Conservation (phyloP, 495 filamentous ascomycete genomes). For the Annulohypoxylon maeteangense region DNA sequence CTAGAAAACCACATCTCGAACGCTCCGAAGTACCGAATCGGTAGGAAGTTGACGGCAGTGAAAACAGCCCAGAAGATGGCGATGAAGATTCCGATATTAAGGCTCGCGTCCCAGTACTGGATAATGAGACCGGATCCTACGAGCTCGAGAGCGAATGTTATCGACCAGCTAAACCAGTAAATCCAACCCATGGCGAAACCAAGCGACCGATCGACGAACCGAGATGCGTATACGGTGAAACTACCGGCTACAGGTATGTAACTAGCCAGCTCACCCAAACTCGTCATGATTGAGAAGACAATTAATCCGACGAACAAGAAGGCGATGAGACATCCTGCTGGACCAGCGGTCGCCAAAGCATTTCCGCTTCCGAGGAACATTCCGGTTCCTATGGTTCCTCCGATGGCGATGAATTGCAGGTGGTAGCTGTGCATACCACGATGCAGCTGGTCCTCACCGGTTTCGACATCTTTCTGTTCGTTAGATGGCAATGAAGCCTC, state of each 20-base stretch:
- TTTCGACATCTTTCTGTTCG: conserved; percentile 44
- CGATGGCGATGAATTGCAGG: conserved; percentile 71
- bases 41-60: conserved; percentile 71
- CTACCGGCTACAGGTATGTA: conserved; percentile 79
- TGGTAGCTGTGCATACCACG: conserved; percentile 59
- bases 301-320: conserved; percentile 75
- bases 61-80: conserved; percentile 79
- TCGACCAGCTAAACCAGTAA: conserved; percentile 63
- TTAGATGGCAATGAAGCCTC: conserved; percentile 20
- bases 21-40: conserved; percentile 75
- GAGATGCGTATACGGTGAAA: conserved; percentile 78
- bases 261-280: conserved; percentile 76
- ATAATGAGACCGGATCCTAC: conserved; percentile 79
- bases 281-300: conserved; percentile 68
- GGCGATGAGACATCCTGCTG: conserved; percentile 73
- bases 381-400: conserved; percentile 80
- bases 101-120: conserved; percentile 72
- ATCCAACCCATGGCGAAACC: conserved; percentile 84
- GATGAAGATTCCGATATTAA: conserved; percentile 74
- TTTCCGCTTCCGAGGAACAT: conserved; percentile 77
- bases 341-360: conserved; percentile 70
- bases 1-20: conserved; percentile 79
- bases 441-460: conserved; percentile 42
- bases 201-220: conserved; percentile 76
- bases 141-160: conserved; percentile 79